These are phyloP conservation scores for Syzygium jambos DNA, from an alignment of 345 rosid species.

Conservation along the genomic window DNA sequence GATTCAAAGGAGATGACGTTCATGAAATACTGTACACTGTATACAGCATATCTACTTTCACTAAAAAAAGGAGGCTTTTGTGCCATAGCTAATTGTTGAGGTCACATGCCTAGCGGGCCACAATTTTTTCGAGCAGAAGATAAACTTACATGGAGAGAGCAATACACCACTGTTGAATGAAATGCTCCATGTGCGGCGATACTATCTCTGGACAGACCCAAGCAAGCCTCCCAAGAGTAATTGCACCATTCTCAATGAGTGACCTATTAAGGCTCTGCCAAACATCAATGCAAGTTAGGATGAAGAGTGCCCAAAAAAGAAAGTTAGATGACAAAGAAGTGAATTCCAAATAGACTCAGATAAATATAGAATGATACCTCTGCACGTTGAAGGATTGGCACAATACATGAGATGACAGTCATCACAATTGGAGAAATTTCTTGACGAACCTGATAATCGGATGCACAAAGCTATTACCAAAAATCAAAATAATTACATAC, in stretches of 20 bases:
- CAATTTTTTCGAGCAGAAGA: background rate
- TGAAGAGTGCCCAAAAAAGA: background rate
- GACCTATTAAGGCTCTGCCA: slow-evolving; percentile 80
- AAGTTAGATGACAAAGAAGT: background rate
- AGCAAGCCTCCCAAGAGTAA: slow-evolving; percentile 94
- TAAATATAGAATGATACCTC: slow-evolving; percentile 31
- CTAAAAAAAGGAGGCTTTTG: background rate
- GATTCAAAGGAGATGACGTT: background rate
- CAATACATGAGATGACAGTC: slow-evolving; percentile 57
- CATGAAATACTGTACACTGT: background rate
- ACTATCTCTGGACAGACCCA: slow-evolving; percentile 98
- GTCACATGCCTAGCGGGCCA: background rate
- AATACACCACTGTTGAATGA: slow-evolving; percentile 93
- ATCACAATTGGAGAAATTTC: slow-evolving; percentile 83
- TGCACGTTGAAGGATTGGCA: slow-evolving; percentile 71
- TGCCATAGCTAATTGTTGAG: background rate
- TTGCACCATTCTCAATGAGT: slow-evolving; percentile 90
- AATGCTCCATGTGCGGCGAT: slow-evolving; percentile 98
- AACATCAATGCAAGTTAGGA: slow-evolving; percentile 4
- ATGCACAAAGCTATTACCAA: background rate
- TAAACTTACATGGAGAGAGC: slow-evolving; percentile 75
- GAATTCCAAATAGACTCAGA: background rate
- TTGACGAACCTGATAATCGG: slow-evolving; percentile 66
- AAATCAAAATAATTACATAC: background rate
- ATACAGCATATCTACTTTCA: background rate